phyloP scores from a whole-genome alignment of 2,329 filamentous ascomycete genomes.

The Lachnellula cervina region DNA sequence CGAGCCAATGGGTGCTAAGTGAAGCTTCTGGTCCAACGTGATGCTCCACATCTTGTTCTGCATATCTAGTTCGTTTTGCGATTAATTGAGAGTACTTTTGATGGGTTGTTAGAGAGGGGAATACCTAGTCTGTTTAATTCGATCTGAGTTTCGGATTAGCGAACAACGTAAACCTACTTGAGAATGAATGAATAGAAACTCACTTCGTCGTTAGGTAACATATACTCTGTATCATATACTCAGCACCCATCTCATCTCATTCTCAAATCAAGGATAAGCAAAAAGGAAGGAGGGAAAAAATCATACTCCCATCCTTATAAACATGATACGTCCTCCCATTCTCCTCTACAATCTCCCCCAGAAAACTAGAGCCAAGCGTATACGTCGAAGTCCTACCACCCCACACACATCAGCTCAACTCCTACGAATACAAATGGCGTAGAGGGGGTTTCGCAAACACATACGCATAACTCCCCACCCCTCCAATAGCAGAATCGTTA shows the following conservation, averaged over 20 bases:
- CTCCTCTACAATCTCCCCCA: constrained; percentile 33
- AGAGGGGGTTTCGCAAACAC: background rate
- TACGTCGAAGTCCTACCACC: background rate
- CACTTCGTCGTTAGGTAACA: constrained; percentile 18
- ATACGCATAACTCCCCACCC: background rate
- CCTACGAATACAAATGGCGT: too few relatives aligned
- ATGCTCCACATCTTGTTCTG: constrained; percentile 12
- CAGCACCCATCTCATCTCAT: too few relatives aligned
- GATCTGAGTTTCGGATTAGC: background rate
- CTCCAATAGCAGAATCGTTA: background rate
- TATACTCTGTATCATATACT: constrained; percentile 8
- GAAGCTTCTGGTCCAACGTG: constrained; percentile 8
- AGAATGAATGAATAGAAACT: background rate
- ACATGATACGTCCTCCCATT: constrained; percentile 25
- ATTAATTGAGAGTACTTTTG: background rate
- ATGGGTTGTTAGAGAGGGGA: too few relatives aligned
- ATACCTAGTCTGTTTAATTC: constrained; percentile 7
- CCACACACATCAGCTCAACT: background rate
- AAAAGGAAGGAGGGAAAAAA: background rate
- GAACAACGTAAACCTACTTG: background rate
- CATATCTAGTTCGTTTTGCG: constrained; percentile 6
- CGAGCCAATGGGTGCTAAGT: constrained; percentile 15
- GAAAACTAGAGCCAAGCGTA: background rate
- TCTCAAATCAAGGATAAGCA: background rate
- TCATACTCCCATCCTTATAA: constrained; percentile 19